Evolutionary conservation across 1,284 basidiomycete genomes (phyloP), one percentile per base, ranked within the genome.

Genomic region (Fomes fomentarius): DNA sequence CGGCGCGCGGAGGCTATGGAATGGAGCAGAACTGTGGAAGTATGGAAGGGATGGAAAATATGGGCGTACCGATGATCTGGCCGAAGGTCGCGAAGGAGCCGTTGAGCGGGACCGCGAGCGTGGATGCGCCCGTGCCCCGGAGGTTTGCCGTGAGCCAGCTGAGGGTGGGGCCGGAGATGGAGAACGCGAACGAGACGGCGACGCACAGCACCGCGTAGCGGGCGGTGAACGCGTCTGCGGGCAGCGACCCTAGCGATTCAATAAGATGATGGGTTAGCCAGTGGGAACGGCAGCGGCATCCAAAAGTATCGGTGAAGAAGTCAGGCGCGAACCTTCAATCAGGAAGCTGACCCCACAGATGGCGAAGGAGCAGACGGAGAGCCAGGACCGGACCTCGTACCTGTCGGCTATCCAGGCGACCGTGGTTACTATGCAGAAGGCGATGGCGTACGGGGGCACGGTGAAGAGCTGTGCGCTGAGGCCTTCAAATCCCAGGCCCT

Each of bases 391-490:
- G 41, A 52, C 46, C 53, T 61, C 61, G 33, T 59, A 61, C 30
- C 54, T 43, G 50, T 64, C 63, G 31, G 63, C 42, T 19, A 56
- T 49, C 51, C 61, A 58, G n/a, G 63, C 57, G 37, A 63, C 45
- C 49, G 58, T 34, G 15, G 71, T 57, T 4, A 71, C 72, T 5
- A 72, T 63, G 25, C 70, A 62, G 54, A 71, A 74, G 5, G 70
- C 72, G 33, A 70, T 65, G 12, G 72, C 74, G 44, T 78, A 82
- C 14, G 80, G 79, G 21, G 82, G 82, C 2, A 84, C 81, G 2
- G 81, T 80, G 70, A 79, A 78, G 6, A 85, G 73, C 63, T 85
- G 82, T 1, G 81, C 79, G 24, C 66, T 58, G 15, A 80, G 74
- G 37, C 71, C 69, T 22, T 68, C 69, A 63, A 78, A 80, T 1